A percentile compares a stretch with the other conserved stretches of the same genome.
Evolutionary conservation across 108 stramenopile genomes (phyloP).

Genomic region (Mayamaea pseudoterrestris): DNA sequence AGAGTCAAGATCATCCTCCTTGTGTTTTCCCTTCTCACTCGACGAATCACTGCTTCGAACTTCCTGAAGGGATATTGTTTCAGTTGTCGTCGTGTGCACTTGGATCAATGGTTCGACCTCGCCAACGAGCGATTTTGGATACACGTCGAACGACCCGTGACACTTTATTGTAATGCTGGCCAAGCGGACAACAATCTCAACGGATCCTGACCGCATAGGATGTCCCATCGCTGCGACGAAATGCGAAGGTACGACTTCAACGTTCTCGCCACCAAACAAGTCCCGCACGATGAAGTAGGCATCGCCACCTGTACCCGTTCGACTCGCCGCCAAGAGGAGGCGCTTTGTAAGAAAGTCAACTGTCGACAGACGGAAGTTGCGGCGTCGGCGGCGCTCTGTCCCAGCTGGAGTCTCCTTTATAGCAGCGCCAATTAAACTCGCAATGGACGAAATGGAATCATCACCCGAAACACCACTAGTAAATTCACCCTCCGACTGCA

Average conservation of each 20-base stretch:
- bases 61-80: conserved; percentile 66
- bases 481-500: background rate
- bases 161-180: conserved; percentile 64
- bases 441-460: background rate
- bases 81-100: conserved; percentile 79
- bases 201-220: conserved; percentile 37
- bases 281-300: conserved; percentile 75
- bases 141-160: conserved; percentile 78
- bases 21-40: conserved; percentile 3
- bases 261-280: conserved; percentile 80
- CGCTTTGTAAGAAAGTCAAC: conserved; percentile 65
- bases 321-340: conserved; percentile 65
- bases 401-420: conserved; percentile 2
- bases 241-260: conserved; percentile 64
- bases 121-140: conserved; percentile 55
- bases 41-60: conserved; percentile 24
- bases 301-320: conserved; percentile 81
- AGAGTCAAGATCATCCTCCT: conserved; percentile 52
- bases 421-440: no score
- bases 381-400: background rate
- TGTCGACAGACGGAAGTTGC: conserved; percentile 35
- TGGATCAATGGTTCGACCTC: conserved; percentile 70
- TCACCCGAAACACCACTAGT: conserved; percentile 2
- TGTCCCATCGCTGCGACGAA: background rate
- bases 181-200: conserved; percentile 66